Base-by-base conservation (phyloP, 768 basidiomycete species). In the Piloderma croceum region DNA sequence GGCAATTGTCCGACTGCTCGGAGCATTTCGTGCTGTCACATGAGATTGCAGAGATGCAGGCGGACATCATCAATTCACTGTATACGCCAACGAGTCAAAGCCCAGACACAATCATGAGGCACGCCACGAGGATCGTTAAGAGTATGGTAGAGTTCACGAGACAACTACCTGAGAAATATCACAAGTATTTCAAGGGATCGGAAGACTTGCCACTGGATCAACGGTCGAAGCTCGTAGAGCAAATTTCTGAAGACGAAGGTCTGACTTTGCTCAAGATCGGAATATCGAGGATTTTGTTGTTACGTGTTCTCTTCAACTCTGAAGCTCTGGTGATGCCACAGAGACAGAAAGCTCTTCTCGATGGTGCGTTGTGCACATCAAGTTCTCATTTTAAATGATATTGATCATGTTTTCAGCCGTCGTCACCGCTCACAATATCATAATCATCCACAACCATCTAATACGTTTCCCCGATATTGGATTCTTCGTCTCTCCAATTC, bases 401-500 rank as follows among this genome's bases (percentile, higher is more conserved):
- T n/a, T n/a, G n/a, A n/a, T 24, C 27, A 15, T 23, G 33, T 34
- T 23, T 24, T 41, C 45, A 86, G 88, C 89, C 2, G 85, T 90
- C 47, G 77, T 88, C 41, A 84, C 86, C 1, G 84, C 89, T 1
- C 89, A 91, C 65, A 91, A 91, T 51, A 79, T 85, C 43, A 87
- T 91, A 52, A 74, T 88, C 39, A 72, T 91, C 23, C 90, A 91
- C 63, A 83, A 81, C 42, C 79, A 85, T 48, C 76, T 91, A 38
- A 87, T 90, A 49, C 75, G 76, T 24, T 90, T 82, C 71, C 88
- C 89, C 9, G 83, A 90, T 43, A 83, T 84, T 50, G 84, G 81
- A 3, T 91, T 91, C 67, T 90, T 91, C 57, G 85, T 85, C 18
- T 90, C 88, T 3, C 89, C 89, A 2, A 88, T 87, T 43, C 89